A percentile compares a stretch with the other conserved stretches of the same genome.
Evolutionary conservation across 108 stramenopile genomes (phyloP).

Genomic region (Cylindrotheca fusiformis): DNA sequence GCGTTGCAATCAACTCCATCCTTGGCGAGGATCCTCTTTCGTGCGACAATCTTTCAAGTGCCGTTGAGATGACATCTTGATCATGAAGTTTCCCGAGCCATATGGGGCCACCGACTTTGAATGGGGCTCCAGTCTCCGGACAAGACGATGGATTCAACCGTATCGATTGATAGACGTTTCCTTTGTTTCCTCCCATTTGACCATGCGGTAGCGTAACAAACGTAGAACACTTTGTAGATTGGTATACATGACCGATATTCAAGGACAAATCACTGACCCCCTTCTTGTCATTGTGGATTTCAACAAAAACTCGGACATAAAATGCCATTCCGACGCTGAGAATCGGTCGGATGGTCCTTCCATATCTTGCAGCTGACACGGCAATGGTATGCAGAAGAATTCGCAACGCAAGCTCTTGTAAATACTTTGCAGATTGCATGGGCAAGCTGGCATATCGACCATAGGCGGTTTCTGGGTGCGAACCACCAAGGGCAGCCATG

Average conservation of each 20-base stretch:
- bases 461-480: conserved; percentile 92
- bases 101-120: conserved; percentile 93
- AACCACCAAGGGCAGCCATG: conserved; percentile 94
- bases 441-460: conserved; percentile 91
- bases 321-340: conserved; percentile 95
- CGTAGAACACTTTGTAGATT: conserved; percentile 92
- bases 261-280: conserved; percentile 86
- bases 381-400: conserved; percentile 89
- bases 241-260: conserved; percentile 86
- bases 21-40: conserved; percentile 39
- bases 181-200: conserved; percentile 46
- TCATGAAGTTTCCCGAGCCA: conserved; percentile 97
- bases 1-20: conserved; percentile 52
- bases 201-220: conserved; percentile 70
- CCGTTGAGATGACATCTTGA: conserved; percentile 66
- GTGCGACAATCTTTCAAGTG: conserved; percentile 62
- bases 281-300: conserved; percentile 85
- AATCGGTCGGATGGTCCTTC: conserved; percentile 87
- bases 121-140: conserved; percentile 73
- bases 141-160: conserved; percentile 39
- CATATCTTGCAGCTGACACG: conserved; percentile 85
- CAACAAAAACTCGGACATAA: conserved; percentile 97
- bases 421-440: conserved; percentile 74
- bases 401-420: conserved; percentile 96
- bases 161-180: conserved; percentile 50